Evolutionary conservation across 1,284 basidiomycete species (phyloP).

Genomic region (Inonotus hispidus): DNA sequence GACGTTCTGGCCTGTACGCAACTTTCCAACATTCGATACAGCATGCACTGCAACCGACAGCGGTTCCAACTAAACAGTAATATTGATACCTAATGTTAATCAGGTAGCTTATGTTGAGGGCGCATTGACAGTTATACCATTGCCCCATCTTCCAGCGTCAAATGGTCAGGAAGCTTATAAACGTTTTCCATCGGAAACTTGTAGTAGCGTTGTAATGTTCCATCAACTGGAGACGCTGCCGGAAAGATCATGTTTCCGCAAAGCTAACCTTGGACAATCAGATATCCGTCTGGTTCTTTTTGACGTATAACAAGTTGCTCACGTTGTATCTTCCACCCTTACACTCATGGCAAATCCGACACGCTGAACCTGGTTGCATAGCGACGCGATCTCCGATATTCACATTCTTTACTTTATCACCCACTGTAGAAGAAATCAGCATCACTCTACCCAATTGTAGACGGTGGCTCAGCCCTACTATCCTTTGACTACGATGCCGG

Average conservation of each 20-base stretch:
- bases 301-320: background rate
- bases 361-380: constrained; percentile 78
- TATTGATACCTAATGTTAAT: background rate
- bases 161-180: constrained; percentile 66
- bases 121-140: constrained; percentile 45
- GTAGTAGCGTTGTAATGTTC: constrained; percentile 82
- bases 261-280: constrained; percentile 35
- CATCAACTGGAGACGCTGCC: constrained; percentile 86
- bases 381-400: constrained; percentile 83
- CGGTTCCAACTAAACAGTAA: constrained; percentile 74
- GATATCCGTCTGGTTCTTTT: background rate
- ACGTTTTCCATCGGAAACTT: constrained; percentile 68
- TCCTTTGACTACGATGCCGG: constrained; percentile 42
- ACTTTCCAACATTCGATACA: constrained; percentile 69
- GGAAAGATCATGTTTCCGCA: constrained; percentile 80
- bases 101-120: background rate
- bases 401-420: constrained; percentile 46
- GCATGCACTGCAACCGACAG: constrained; percentile 90
- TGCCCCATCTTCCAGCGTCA: constrained; percentile 82
- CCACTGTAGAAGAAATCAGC: background rate
- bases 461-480: background rate
- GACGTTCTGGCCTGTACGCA: constrained; percentile 70
- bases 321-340: constrained; percentile 80
- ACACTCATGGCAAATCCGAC: constrained; percentile 68
- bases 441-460: background rate